Evolutionary conservation across 2,329 filamentous ascomycete genomes (phyloP).

Genomic region (Coccinonectria pachysandricola): DNA sequence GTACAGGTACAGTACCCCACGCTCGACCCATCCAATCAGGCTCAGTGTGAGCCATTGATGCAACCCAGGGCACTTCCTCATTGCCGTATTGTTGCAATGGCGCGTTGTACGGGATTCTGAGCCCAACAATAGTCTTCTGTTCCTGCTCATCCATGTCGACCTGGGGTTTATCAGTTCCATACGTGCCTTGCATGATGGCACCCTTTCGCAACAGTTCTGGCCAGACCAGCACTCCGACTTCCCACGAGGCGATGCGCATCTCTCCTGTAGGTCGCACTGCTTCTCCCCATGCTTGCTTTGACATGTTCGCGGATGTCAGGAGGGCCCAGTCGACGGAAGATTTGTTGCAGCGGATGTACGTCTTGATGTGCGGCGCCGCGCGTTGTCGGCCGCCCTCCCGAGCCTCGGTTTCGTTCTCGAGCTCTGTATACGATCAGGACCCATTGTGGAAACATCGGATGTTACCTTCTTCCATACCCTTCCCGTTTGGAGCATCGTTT

Average conservation of each 20-base stretch:
- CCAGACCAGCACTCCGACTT: constrained; percentile 77
- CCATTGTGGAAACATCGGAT: no score
- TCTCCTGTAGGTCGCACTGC: constrained; percentile 44
- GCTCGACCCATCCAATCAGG: constrained; percentile 48
- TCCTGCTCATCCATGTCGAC: constrained; percentile 9
- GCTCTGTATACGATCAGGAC: no score
- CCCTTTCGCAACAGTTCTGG: constrained; percentile 45
- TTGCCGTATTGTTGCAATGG: constrained; percentile 57
- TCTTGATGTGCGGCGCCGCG: constrained; percentile 84
- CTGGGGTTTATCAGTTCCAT: constrained; percentile 48
- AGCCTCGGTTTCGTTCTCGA: constrained; percentile 13
- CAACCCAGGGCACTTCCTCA: constrained; percentile 68
- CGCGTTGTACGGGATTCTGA: constrained; percentile 75
- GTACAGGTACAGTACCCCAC: no score
- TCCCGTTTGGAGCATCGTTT: constrained; percentile 39
- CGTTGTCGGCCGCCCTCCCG: constrained; percentile 50
- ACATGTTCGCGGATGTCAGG: constrained; percentile 83
- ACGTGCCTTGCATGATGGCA: constrained; percentile 57
- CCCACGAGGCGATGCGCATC: constrained; percentile 68
- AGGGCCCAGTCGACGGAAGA: constrained; percentile 69
- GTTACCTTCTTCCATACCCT: no score
- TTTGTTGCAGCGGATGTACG: constrained; percentile 60
- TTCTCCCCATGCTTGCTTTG: constrained; percentile 81
- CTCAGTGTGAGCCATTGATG: constrained; percentile 46
- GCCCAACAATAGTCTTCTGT: constrained; percentile 44